These are phyloP conservation scores for Nothophaeocryptopus gaeumannii DNA, from an alignment of 2,329 filamentous ascomycete genomes.

Conservation along the genomic window DNA sequence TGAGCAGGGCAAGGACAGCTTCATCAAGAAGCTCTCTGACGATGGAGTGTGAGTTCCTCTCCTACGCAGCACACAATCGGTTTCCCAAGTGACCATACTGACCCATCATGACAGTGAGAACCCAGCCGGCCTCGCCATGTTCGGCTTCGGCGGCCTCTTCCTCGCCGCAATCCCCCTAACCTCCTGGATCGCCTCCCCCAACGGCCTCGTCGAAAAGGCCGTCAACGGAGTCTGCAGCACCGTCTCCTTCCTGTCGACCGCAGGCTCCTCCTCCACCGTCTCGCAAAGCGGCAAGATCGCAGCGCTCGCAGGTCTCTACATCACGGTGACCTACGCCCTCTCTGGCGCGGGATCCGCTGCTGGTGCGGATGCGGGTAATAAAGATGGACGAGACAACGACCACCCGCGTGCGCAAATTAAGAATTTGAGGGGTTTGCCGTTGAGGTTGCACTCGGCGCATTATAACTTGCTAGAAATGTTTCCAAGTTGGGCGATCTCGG, in stretches of 20 bases:
- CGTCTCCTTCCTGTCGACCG: conserved; percentile 25
- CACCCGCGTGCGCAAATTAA: conserved; percentile 24
- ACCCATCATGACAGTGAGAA: conserved; percentile 19
- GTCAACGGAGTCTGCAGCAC: conserved; percentile 27
- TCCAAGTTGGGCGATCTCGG: conserved; percentile 27
- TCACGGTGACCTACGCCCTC: conserved; percentile 30
- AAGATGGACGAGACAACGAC: conserved; percentile 29
- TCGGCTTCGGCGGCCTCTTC: conserved; percentile 29
- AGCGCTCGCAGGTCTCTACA: conserved; percentile 29
- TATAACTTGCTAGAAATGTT: conserved; percentile 31
- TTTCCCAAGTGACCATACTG: not conserved
- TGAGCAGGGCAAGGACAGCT: conserved; percentile 15
- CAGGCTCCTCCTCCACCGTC: conserved; percentile 19
- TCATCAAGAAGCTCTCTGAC: conserved; percentile 22
- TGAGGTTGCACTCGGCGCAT: conserved; percentile 29
- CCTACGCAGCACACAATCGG: not conserved
- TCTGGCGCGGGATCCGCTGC: conserved; percentile 29
- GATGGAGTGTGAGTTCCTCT: conserved; percentile 29
- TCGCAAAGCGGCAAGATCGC: conserved; percentile 29
- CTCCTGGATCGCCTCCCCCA: conserved; percentile 27
- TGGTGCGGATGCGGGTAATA: conserved; percentile 22
- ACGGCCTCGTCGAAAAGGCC: conserved; percentile 27
- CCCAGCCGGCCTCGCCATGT: conserved; percentile 27
- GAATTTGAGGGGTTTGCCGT: conserved; percentile 27
- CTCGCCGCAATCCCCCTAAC: conserved; percentile 31